Base-by-base conservation (phyloP, 1,139 yeast genomes). In the Geotrichum europaeum region DNA sequence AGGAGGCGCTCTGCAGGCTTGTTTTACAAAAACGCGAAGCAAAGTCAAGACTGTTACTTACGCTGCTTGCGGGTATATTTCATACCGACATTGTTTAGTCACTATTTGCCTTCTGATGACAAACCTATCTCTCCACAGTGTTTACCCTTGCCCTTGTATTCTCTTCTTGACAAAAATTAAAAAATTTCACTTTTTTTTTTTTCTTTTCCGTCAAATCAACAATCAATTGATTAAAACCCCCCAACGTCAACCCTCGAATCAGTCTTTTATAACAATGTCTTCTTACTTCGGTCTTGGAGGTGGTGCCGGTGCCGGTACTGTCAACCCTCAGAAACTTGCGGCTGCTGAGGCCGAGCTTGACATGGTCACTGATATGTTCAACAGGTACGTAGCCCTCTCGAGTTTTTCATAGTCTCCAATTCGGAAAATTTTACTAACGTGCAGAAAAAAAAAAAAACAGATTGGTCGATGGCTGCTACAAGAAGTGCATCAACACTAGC, bases 351-450 rank as follows among this genome's bases (percentile, higher is more conserved):
- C 89, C 56, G 98, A 92, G 76, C 83, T 92, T 68, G 98, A 92
- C 73, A 87, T 92, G 86, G 97, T 92, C 68, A 91, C 97, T 36
- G 96, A 95, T 68, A 91, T 92, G 97, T 92, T 92, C 84, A 92
- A 92, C 83, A 56, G 59, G 58, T 52, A 55, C 25, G 59, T 47
- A 12, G 30, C 24, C n/a, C 40, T 12, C n/a, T 22, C 24, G 18
- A 32, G 7, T 24, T n/a, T 84, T 82, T 71, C 68, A 76, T 12
- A 7, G 15, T 7, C 9, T 7, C 32, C 6, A 28, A 5, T 28
- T 7, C 2, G 32, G 10, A 51, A 49, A 2, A n/a, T 10, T 13
- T 12, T 51, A 10, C 87, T 87, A 80, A 32, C 47, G 4, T 12
- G 22, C 28, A 50, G 30, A 5, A 24, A 24, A 24, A 24, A n/a